Base-by-base conservation (phyloP, 2,329 filamentous ascomycete genomes). In the Ceratocystis harringtonii region DNA sequence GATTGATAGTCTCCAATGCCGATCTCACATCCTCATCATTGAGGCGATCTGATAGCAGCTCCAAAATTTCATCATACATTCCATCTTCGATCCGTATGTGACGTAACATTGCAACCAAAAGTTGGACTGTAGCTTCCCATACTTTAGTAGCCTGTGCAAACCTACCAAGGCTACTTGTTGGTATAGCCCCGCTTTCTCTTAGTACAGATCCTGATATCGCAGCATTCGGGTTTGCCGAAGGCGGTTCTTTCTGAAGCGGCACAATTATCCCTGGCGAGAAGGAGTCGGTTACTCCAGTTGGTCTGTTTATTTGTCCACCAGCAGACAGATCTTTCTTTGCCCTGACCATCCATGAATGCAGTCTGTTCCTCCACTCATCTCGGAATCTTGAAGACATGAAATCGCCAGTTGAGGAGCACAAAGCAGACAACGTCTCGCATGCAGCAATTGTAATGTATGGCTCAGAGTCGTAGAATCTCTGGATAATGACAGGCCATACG, bases 401-500 rank as follows among this genome's bases (percentile, higher is more conserved):
- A 68, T 90, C 85, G 0, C 91, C 89, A 0, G 90, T 89, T 60
- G 83, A 78, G 65, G 78, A 76, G 72, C 90, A 95, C 66, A 96
- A 80, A 10, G 81, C 77, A 1, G 78, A 78, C 2, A 97, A 78
- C 0, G 89, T 82, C 15, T 84, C 79, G 67, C 90, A 85, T 5
- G 90, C 86, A 17, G 86, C 83, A 7, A 87, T 81, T 1, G 82
- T 81, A 8, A 96, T 82, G 71, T 85, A 88, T 0, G 83, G 77
- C 73, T 90, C 86, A 3, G 76, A 69, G 69, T 90, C 88, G 69
- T 84, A 82, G 5, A 90, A 77, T 28, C 85, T 80, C n/a, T 80
- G 78, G 1, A 87, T 77, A 4, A 96, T 77, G 5, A 95, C 87
- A 0, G 92, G 91, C 92, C 92, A 99, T 6, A 97, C 78, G 2